Conservation (phyloP, 768 basidiomycete genomes). For the Tulasnella calospora region DNA sequence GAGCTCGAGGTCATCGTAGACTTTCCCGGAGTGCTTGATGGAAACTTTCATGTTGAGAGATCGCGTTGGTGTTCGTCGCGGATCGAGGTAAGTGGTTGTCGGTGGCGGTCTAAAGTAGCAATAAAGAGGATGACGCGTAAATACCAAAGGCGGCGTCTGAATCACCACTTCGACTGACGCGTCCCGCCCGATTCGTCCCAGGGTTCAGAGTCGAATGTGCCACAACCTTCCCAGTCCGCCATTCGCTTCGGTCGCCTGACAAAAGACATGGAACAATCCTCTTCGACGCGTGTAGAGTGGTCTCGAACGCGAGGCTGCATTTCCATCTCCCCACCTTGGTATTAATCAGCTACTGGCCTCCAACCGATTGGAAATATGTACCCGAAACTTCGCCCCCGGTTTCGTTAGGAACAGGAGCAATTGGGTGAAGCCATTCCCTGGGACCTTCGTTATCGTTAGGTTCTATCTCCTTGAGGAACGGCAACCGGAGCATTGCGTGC, state of each 20-base stretch:
- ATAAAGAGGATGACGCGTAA: neutral
- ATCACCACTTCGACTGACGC: constrained; percentile 9
- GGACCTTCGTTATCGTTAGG: too few species aligned
- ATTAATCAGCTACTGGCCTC: too few species aligned
- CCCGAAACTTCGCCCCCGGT: too few species aligned
- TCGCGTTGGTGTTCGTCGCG: neutral
- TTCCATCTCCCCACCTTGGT: neutral
- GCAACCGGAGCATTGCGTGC: too few species aligned
- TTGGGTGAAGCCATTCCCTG: too few species aligned
- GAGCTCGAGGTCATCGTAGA: constrained; percentile 56
- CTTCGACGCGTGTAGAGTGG: neutral
- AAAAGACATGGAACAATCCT: neutral
- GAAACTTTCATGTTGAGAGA: constrained; percentile 44
- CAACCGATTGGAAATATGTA: too few species aligned
- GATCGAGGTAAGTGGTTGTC: neutral
- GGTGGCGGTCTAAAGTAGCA: neutral
- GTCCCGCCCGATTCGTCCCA: neutral
- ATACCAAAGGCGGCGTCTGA: neutral
- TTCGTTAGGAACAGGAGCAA: too few species aligned
- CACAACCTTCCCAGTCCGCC: neutral
- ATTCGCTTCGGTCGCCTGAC: neutral
- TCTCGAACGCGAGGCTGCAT: neutral
- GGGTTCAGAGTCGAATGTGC: neutral
- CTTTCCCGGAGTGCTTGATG: constrained; percentile 87
- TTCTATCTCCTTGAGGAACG: too few species aligned